Percentiles rank a stretch among this genome's conserved stretches.
These are phyloP conservation scores for Nicotiana benthamiana DNA, from an alignment of 257 asterid genomes.

Conservation along the genomic window DNA sequence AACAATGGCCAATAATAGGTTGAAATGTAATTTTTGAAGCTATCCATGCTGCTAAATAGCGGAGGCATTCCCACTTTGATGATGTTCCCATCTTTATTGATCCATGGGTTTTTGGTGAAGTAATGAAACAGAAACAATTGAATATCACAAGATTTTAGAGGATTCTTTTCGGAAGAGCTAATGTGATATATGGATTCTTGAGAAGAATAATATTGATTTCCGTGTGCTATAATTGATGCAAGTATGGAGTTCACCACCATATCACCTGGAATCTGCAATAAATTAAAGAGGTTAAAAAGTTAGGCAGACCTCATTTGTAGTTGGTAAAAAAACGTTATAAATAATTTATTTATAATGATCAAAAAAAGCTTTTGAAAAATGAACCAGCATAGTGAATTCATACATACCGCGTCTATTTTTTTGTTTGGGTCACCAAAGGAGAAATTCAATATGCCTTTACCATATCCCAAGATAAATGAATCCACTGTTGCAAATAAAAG, in stretches of 20 bases:
- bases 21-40: slow-evolving; percentile 40
- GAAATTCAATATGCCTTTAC: slow-evolving; percentile 35
- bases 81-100: slow-evolving; percentile 24
- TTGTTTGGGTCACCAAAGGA: slow-evolving; percentile 44
- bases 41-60: slow-evolving; percentile 28
- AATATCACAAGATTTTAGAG: slow-evolving; percentile 20
- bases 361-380: no score
- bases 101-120: slow-evolving; percentile 32
- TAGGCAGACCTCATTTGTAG: not conserved
- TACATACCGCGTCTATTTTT: slow-evolving; percentile 34
- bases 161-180: slow-evolving; percentile 44
- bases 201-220: not conserved
- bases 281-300: not conserved
- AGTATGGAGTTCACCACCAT: slow-evolving; percentile 56
- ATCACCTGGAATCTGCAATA: slow-evolving; percentile 56
- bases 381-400: not conserved
- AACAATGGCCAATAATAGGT: slow-evolving; percentile 35
- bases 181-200: slow-evolving; percentile 33
- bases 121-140: slow-evolving; percentile 17
- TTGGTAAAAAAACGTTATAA: not conserved
- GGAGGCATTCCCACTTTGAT: slow-evolving; percentile 16
- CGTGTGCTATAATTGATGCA: slow-evolving; percentile 24
- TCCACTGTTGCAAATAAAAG: slow-evolving; percentile 27
- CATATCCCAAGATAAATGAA: slow-evolving; percentile 35
- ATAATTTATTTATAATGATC: not conserved